Base-by-base conservation (phyloP, 2,329 filamentous ascomycete species). In the Talaromyces sp. region DNA sequence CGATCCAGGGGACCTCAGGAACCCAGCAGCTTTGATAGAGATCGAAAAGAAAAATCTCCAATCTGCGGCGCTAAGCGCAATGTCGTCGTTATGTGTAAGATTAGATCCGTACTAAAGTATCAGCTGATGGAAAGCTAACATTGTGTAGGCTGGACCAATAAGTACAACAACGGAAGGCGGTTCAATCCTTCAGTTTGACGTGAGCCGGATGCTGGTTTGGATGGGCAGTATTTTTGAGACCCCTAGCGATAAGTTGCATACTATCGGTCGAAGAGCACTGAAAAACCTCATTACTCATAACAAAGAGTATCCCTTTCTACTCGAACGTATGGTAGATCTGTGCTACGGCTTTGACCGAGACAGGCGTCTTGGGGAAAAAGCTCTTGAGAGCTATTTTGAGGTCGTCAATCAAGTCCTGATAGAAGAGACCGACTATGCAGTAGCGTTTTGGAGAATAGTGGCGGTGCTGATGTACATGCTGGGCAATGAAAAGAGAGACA, bases 11-110 rank as follows among this genome's bases (percentile, higher is more conserved):
- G 92, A 93, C 71, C 85, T 90, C 67, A 88, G 89, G 4, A 92
- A 88, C 23, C 84, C 91, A 42, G 93, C 91, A 23, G 93, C 93
- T 28, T 90, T 92, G 1, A 95, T 96, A 84, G 95, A 98, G 73
- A 98, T 97, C 67, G 93, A 99, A 76, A 98, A 96, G 79, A 88
- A 91, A 66, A 96, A 96, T 71, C 83, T 99, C 40, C 86, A 92
- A 63, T 95, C 90, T 23, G 92, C 95, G 33, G 93, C 95, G 1
- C 81, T 99, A 48, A 96, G 93, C 74, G 90, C 96, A 28, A 98
- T 99, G 95, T 93, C 95, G 48, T 88, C 92, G 2, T 83, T 99
- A 5, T 99, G 95, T 73, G 92, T 87, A 69, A 86, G 89, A 75
- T 5, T 5, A 1, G 33, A 14, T 5, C 5, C n/a, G n/a, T 40